Evolutionary conservation across 495 filamentous ascomycete genomes (phyloP).

Genomic region (Aspergillus diversus): DNA sequence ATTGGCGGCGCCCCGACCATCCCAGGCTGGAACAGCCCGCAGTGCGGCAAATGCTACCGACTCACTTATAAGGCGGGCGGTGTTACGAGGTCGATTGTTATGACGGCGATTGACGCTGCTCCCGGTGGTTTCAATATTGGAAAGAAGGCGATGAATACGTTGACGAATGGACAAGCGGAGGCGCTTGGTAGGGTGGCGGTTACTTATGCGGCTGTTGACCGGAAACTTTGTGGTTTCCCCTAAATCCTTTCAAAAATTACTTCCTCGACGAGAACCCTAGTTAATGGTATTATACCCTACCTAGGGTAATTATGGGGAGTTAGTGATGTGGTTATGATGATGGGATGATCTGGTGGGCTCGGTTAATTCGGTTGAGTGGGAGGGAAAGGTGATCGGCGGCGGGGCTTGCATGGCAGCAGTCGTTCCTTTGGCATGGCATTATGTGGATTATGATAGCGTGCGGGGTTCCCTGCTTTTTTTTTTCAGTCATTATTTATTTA

Average conservation of each 20-base stretch:
- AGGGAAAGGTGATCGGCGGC: no score
- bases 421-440: no score
- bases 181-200: conserved; percentile 60
- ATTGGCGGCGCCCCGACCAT: conserved; percentile 66
- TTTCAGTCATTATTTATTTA: no score
- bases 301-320: background rate
- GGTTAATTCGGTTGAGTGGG: no score
- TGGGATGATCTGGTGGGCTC: no score
- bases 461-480: no score
- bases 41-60: conserved; percentile 72
- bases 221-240: conserved; percentile 14
- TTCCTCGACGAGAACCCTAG: background rate
- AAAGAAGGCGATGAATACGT: conserved; percentile 63
- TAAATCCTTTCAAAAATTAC: background rate
- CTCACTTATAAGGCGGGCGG: conserved; percentile 50
- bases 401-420: no score
- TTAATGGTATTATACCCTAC: background rate
- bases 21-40: conserved; percentile 57
- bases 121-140: conserved; percentile 65
- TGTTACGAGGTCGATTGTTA: conserved; percentile 58
- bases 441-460: no score
- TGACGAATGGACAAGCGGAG: conserved; percentile 62
- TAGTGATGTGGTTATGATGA: no score
- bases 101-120: conserved; percentile 70
- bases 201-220: conserved; percentile 45